Evolutionary conservation across 176 grass and related monocot species (phyloP).

Genomic region (Aegilops speltoides): DNA sequence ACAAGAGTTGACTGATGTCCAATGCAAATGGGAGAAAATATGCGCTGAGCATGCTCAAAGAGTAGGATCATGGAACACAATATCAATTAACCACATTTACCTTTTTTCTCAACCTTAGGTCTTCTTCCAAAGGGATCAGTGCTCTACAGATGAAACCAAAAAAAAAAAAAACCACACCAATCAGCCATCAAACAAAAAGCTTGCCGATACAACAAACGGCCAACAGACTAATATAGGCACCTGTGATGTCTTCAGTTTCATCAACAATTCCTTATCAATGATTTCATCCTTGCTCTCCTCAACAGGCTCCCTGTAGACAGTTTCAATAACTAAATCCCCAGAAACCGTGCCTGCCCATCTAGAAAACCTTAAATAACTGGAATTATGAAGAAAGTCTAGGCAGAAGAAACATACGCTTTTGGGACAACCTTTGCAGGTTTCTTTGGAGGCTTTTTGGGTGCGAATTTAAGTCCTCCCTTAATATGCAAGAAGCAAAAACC

Average conservation of each 20-base stretch:
- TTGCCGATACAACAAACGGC: not conserved
- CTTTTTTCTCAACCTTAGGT: slow-evolving; percentile 49
- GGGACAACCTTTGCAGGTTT: slow-evolving; percentile 38
- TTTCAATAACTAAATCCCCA: slow-evolving; percentile 14
- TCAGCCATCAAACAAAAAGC: not conserved
- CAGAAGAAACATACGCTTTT: slow-evolving; percentile 25
- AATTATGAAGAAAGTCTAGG: not conserved
- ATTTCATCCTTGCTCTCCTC: slow-evolving; percentile 58
- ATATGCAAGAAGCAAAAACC: not conserved
- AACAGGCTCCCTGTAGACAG: slow-evolving; percentile 38
- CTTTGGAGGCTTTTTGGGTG: slow-evolving; percentile 44
- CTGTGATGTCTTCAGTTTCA: slow-evolving; percentile 47
- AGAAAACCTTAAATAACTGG: not conserved
- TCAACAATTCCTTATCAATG: slow-evolving; percentile 43
- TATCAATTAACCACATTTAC: slow-evolving; percentile 24
- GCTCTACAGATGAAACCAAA: slow-evolving; percentile 25
- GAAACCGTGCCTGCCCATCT: not conserved
- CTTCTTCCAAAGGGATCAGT: slow-evolving; percentile 34
- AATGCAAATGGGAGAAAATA: not conserved
- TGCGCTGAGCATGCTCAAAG: not conserved
- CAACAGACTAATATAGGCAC: slow-evolving; percentile 11
- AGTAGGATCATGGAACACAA: not conserved
- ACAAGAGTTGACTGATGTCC: not conserved
- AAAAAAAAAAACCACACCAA: slow-evolving; percentile 20
- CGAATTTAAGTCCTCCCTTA: slow-evolving; percentile 6